A percentile compares a stretch with the other conserved stretches of the same genome.
Conservation (phyloP, 352 stramenopile genomes). For the Phytophthora hibernalis region DNA sequence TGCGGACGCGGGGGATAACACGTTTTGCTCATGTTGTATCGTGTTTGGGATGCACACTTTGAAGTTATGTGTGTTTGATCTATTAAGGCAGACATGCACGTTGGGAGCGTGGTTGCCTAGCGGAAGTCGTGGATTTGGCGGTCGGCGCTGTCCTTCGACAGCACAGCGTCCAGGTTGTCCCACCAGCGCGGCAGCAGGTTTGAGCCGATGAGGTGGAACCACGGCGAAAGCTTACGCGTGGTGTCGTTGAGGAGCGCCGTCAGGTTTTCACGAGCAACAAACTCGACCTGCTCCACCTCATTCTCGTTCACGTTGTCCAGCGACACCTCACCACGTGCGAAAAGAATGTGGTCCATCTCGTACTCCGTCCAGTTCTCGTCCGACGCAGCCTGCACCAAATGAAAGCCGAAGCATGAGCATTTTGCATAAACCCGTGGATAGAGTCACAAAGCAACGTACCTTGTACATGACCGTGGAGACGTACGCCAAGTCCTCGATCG, state of each 20-base stretch:
- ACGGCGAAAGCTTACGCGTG: slow-evolving; percentile 76
- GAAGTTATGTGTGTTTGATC: slow-evolving; percentile 14
- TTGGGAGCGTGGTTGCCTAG: slow-evolving; percentile 13
- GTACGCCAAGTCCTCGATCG: slow-evolving; percentile 93
- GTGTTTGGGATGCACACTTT: slow-evolving; percentile 16
- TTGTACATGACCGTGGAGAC: slow-evolving; percentile 99
- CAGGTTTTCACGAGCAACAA: slow-evolving; percentile 79
- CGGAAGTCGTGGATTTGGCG: slow-evolving; percentile 74
- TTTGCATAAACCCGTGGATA: not conserved
- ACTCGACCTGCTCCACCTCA: slow-evolving; percentile 93
- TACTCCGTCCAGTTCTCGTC: slow-evolving; percentile 96
- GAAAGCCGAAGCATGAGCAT: slow-evolving; percentile 18
- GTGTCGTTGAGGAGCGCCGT: slow-evolving; percentile 60
- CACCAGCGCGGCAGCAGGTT: slow-evolving; percentile 78
- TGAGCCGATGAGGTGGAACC: slow-evolving; percentile 83
- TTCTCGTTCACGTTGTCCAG: slow-evolving; percentile 93
- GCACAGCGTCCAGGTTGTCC: slow-evolving; percentile 67
- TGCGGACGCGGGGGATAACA: not conserved
- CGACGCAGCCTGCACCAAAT: slow-evolving; percentile 57
- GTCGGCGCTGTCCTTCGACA: slow-evolving; percentile 58
- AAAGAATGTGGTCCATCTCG: slow-evolving; percentile 99
- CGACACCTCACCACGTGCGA: slow-evolving; percentile 84
- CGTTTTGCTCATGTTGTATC: slow-evolving; percentile 13
- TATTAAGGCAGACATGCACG: slow-evolving; percentile 7
- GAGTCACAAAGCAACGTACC: slow-evolving; percentile 59